Evolutionary conservation across 2,329 filamentous ascomycete genomes (phyloP).

Genomic region (Fusarium lyarnte): DNA sequence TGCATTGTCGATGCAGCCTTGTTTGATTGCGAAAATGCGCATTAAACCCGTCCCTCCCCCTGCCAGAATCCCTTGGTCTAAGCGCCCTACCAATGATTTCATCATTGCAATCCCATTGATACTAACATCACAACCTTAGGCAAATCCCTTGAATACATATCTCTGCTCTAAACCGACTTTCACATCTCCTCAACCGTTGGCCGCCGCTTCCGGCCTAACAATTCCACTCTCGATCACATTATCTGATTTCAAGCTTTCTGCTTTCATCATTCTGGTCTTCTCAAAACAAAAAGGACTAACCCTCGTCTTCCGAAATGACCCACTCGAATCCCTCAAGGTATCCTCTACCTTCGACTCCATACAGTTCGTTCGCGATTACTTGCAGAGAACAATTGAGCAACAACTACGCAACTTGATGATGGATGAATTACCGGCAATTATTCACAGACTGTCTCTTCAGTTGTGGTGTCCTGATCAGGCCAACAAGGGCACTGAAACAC

Average conservation of each 20-base stretch:
- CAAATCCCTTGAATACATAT: conserved; percentile 96
- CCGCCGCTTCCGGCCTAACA: conserved; percentile 89
- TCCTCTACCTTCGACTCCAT: conserved; percentile 99
- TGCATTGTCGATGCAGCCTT: conserved; percentile 16
- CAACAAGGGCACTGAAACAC: conserved; percentile 57
- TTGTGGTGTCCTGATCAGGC: conserved; percentile 88
- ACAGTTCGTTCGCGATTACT: conserved; percentile 95
- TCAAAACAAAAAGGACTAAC: conserved; percentile 97
- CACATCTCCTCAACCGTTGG: conserved; percentile 90
- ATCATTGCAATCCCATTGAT: conserved; percentile 27
- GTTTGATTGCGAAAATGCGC: conserved; percentile 27
- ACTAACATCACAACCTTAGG: conserved; percentile 67
- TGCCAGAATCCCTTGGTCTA: conserved; percentile 10
- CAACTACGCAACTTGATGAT: conserved; percentile 95
- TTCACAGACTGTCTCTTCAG: conserved; percentile 88
- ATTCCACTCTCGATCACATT: conserved; percentile 98
- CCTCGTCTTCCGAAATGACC: conserved; percentile 97
- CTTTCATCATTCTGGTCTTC: conserved; percentile 97
- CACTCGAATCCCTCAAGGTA: conserved; percentile 96
- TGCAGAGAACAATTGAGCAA: conserved; percentile 94
- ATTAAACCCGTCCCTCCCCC: conserved; percentile 10
- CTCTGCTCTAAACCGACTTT: conserved; percentile 90
- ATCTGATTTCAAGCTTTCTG: conserved; percentile 93
- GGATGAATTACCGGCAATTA: conserved; percentile 96
- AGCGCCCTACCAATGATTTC: conserved; percentile 27